A percentile compares a stretch with the other conserved stretches of the same genome.
Evolutionary conservation across 208 protist species (phyloP).

Genomic region (Entamoeba invadens): DNA sequence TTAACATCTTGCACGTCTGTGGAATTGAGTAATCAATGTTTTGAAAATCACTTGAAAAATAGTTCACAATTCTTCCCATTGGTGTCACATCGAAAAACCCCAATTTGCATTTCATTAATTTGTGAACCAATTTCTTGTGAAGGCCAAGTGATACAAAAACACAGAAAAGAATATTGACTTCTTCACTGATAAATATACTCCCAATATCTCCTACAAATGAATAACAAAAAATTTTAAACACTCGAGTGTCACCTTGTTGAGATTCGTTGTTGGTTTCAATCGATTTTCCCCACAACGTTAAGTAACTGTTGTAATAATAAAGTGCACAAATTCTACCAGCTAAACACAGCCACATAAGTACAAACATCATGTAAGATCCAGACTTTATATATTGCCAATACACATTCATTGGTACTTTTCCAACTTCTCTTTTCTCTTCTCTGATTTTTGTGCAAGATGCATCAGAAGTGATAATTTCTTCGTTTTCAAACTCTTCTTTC

Average conservation of each 20-base stretch:
- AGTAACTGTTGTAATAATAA: neutral
- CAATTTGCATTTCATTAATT: neutral
- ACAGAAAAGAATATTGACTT: neutral
- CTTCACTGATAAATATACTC: neutral
- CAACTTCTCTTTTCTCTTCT: neutral
- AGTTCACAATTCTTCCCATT: constrained; percentile 15
- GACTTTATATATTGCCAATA: constrained; percentile 2
- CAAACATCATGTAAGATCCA: neutral
- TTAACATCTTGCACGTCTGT: neutral
- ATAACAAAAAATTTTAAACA: neutral
- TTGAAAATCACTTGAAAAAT: constrained; percentile 18
- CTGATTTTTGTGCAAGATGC: neutral
- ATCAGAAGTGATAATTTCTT: neutral
- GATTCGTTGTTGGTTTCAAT: neutral
- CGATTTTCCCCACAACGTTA: neutral
- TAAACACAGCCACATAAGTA: neutral
- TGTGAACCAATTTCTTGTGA: neutral
- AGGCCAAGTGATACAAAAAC: neutral
- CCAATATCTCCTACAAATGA: neutral
- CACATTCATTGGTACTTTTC: neutral
- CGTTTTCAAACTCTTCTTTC: neutral
- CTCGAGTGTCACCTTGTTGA: neutral
- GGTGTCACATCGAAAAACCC: constrained; percentile 24
- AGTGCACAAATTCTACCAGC: neutral
- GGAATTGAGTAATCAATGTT: neutral